Conservation (phyloP, 2,329 filamentous ascomycete genomes). For the Madurella mycetomatis region DNA sequence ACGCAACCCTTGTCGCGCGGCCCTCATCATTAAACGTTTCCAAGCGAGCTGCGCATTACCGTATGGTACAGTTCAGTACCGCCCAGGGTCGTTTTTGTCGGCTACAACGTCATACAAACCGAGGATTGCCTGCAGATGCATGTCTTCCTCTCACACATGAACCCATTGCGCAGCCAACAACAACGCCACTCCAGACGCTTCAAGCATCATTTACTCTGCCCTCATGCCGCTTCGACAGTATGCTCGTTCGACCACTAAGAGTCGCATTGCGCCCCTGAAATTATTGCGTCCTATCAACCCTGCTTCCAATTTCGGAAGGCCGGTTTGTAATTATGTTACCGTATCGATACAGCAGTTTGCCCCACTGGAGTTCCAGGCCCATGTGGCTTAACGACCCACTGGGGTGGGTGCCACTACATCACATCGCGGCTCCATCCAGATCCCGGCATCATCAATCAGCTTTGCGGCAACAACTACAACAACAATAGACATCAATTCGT, state of each 20-base stretch:
- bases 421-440: conserved; percentile 8
- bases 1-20: conserved; percentile 10
- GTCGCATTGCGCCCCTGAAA: background rate
- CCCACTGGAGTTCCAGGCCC: conserved; percentile 11
- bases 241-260: background rate
- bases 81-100: background rate
- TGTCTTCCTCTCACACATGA: no score
- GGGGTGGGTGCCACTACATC: background rate
- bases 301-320: conserved; percentile 11
- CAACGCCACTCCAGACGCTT: no score
- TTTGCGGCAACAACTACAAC: conserved; percentile 5
- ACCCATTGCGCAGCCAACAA: no score
- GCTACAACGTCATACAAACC: background rate
- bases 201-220: no score
- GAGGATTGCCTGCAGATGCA: no score
- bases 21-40: conserved; percentile 13
- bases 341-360: background rate
- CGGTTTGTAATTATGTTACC: conserved; percentile 4
- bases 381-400: conserved; percentile 8
- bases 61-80: conserved; percentile 1
- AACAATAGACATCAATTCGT: background rate
- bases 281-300: background rate
- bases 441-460: background rate
- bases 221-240: background rate
- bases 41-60: background rate